phyloP scores from a whole-genome alignment of 208 protist species.

The Willaertia magna region DNA sequence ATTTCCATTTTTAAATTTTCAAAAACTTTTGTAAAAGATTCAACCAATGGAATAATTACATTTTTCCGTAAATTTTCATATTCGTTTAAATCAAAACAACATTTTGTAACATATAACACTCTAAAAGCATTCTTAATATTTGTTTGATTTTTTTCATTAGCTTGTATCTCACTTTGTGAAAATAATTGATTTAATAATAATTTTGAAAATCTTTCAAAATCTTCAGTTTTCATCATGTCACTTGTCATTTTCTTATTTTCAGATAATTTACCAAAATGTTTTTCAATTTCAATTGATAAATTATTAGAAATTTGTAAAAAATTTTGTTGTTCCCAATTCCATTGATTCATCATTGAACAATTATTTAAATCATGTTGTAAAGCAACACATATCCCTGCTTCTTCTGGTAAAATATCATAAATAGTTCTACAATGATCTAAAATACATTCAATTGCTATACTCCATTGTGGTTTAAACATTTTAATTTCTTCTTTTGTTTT shows the following conservation, averaged over 20 bases:
- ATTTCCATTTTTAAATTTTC: background rate
- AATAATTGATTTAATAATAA: background rate
- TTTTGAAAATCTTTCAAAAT: background rate
- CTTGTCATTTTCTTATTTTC: background rate
- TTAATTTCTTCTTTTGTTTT: background rate
- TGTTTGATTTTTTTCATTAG: background rate
- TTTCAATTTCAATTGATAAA: background rate
- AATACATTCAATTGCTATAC: background rate
- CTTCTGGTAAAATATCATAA: background rate
- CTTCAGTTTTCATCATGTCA: background rate
- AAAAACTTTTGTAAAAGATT: background rate
- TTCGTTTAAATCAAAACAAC: background rate
- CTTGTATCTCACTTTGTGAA: background rate
- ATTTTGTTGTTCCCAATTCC: background rate
- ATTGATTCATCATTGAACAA: background rate
- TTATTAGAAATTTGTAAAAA: background rate
- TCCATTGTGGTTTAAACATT: background rate
- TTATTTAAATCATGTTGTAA: background rate
- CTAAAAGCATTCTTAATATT: background rate
- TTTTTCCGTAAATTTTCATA: background rate
- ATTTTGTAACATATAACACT: background rate
- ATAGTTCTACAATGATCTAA: conserved; percentile 7
- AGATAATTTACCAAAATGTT: background rate
- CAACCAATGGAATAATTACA: background rate
- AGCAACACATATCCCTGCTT: background rate